These are phyloP conservation scores for Globisporangium rhizosaccharum DNA, from an alignment of 352 stramenopile genomes.

Conservation along the genomic window DNA sequence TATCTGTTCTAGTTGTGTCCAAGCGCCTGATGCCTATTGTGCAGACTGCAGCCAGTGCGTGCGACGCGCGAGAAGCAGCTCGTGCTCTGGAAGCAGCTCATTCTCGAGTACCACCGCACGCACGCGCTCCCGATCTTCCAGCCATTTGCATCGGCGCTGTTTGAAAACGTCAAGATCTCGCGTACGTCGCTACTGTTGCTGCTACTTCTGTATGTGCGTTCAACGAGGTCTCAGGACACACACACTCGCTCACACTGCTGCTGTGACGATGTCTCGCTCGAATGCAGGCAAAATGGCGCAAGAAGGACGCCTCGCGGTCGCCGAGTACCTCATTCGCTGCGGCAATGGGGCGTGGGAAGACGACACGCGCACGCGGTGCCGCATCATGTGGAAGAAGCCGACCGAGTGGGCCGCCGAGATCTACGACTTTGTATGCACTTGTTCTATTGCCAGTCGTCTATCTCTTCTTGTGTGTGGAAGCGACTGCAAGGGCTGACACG, in stretches of 20 bases:
- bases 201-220: background rate
- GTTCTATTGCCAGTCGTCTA: background rate
- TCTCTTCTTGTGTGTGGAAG: slow-evolving; percentile 4
- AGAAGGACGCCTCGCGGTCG: slow-evolving; percentile 58
- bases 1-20: too few relatives aligned
- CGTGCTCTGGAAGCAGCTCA: slow-evolving; percentile 80
- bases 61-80: slow-evolving; percentile 84
- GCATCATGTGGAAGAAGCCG: slow-evolving; percentile 86
- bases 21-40: too few relatives aligned
- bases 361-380: slow-evolving; percentile 67
- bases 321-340: slow-evolving; percentile 71
- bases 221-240: background rate
- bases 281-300: slow-evolving; percentile 56
- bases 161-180: slow-evolving; percentile 83
- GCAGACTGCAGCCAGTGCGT: slow-evolving; percentile 71
- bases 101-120: slow-evolving; percentile 79
- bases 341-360: slow-evolving; percentile 80
- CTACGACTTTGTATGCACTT: slow-evolving; percentile 71
- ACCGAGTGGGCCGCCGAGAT: slow-evolving; percentile 76
- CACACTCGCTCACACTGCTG: background rate
- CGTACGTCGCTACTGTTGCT: slow-evolving; percentile 20
- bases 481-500: slow-evolving; percentile 9
- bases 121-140: slow-evolving; percentile 68
- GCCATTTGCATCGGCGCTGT: slow-evolving; percentile 58
- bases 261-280: background rate